Conservation (phyloP, 23 red algal species). For the Gracilaria vermiculophylla region DNA sequence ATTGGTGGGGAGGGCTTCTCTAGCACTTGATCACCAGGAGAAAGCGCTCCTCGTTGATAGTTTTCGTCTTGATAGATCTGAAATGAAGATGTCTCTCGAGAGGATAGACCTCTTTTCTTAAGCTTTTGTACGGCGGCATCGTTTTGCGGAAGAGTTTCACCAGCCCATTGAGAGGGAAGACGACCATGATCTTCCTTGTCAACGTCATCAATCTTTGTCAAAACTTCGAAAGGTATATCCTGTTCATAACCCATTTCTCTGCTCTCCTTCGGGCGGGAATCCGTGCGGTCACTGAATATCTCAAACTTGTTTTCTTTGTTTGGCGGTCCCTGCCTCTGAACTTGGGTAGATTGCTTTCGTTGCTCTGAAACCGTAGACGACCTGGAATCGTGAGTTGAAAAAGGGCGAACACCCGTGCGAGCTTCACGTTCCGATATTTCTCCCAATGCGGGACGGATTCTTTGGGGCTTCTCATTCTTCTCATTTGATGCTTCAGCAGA, state of each 20-base stretch:
- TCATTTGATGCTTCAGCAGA: background rate
- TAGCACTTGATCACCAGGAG: background rate
- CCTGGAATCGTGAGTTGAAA: background rate
- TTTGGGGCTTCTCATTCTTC: background rate
- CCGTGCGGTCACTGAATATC: slow-evolving; percentile 10
- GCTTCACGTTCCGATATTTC: slow-evolving; percentile 31
- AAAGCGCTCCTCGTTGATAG: background rate
- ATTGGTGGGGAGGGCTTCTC: background rate
- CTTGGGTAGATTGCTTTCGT: background rate
- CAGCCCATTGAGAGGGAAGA: slow-evolving; percentile 61
- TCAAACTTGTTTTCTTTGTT: slow-evolving; percentile 37
- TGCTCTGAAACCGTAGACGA: background rate
- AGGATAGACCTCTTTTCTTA: background rate
- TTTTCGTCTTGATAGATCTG: slow-evolving; percentile 12
- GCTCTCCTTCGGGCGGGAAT: background rate
- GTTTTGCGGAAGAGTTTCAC: slow-evolving; percentile 49
- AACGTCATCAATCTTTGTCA: slow-evolving; percentile 26
- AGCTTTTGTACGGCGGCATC: background rate
- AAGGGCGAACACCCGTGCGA: slow-evolving; percentile 21
- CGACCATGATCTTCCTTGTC: slow-evolving; percentile 47
- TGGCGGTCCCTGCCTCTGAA: background rate
- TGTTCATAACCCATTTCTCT: background rate
- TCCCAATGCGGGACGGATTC: slow-evolving; percentile 5
- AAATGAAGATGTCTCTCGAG: background rate
- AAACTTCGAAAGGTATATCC: background rate